These are phyloP conservation scores for Solanum pinnatisectum DNA, from an alignment of 257 asterid genomes.

Conservation along the genomic window DNA sequence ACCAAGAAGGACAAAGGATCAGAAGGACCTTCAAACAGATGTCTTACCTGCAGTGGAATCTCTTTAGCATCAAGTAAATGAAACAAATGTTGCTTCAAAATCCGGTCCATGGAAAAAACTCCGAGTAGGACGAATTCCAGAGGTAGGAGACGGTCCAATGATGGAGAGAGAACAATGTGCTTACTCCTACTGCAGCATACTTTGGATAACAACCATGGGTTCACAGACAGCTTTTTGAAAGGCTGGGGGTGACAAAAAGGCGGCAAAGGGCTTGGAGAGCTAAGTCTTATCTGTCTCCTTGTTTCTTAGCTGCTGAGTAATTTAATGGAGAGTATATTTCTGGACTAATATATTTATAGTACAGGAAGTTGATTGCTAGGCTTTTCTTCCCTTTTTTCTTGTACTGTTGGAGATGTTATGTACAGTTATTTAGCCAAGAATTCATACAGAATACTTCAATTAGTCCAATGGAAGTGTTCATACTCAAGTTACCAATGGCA, in stretches of 20 bases:
- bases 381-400: background rate
- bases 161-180: slow-evolving; percentile 9
- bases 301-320: slow-evolving; percentile 1
- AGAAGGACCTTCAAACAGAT: slow-evolving; percentile 7
- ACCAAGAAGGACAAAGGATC: slow-evolving; percentile 15
- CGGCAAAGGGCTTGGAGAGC: slow-evolving; percentile 29
- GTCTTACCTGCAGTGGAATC: background rate
- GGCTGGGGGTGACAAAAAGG: slow-evolving; percentile 12
- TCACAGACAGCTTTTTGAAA: slow-evolving; percentile 1
- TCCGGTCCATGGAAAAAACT: slow-evolving; percentile 5
- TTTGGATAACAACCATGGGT: slow-evolving; percentile 5
- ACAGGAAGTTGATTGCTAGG: background rate
- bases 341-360: background rate
- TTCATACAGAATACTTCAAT: background rate
- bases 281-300: slow-evolving; percentile 7
- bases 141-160: slow-evolving; percentile 20
- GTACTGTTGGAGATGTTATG: background rate
- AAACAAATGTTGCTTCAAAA: background rate
- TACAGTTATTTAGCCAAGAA: background rate
- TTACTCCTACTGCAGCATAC: slow-evolving; percentile 25
- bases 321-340: background rate
- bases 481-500: background rate
- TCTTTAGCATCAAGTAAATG: background rate
- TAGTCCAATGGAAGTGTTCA: background rate
- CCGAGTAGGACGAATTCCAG: slow-evolving; percentile 6